Evolutionary conservation across 495 filamentous ascomycete species (phyloP), one percentile per base, ranked within the genome.

Genomic region (Annulohypoxylon maeteangense): DNA sequence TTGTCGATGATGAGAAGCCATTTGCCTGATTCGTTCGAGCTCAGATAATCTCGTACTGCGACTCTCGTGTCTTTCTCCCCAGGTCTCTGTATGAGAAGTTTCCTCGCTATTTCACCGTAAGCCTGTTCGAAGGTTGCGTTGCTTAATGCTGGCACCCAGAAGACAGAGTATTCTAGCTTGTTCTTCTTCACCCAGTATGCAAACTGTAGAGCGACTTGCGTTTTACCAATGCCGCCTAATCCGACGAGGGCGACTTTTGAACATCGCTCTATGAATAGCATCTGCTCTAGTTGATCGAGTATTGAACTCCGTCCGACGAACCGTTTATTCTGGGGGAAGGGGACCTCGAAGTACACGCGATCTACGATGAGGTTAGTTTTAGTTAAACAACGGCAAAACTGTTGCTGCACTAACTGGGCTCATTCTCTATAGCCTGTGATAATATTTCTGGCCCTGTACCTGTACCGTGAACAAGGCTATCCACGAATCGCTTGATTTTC

Each of bases 221-320:
- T 85, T 62, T 87, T 88, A 0, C 84, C 84, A 4, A 85, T 73
- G 0, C 84, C 85, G 0, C 83, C 85, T 4, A 86, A 76, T 0
- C 86, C 86, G 34, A 67, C 62, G 6, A 88, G 61, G 0, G 82
- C 79, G 11, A 78, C 42, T 44, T 69, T 66, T 38, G 63, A 67
- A 54, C 55, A 65, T 44, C 61, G 32, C 8, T 54, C 45, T 8
- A 36, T 22, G 22, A 74, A 71, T 3, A 72, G 50, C 51, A 63
- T 62, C 12, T 67, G 0, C n/a, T 55, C n/a, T 14, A 79, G 64
- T 38, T 53, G 44, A 14, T 59, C 29, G 11, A 78, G 58, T 20
- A 57, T 12, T 7, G 32, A 8, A 0, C n/a, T n/a, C 8, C 78
- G 74, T 18, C 72, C 77, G 36, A 75, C 68, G 38, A 81, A 78